phyloP scores from a whole-genome alignment of 2,329 filamentous ascomycete genomes.

The Diaporthe helianthi region DNA sequence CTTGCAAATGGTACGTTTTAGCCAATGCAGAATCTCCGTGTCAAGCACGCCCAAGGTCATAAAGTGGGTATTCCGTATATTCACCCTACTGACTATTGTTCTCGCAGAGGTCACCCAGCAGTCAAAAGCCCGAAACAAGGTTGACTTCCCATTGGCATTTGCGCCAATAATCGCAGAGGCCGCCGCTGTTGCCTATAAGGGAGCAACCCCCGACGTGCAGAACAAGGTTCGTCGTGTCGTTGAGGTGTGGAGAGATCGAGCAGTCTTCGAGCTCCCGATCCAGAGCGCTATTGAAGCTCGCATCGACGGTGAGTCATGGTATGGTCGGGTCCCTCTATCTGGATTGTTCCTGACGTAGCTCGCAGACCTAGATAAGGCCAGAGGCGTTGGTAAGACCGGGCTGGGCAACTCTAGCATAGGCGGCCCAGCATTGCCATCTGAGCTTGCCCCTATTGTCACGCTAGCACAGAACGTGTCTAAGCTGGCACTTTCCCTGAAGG shows the following conservation, averaged over 20 bases:
- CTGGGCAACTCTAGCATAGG: constrained; percentile 73
- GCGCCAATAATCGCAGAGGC: constrained; percentile 92
- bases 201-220: constrained; percentile 84
- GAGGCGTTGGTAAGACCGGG: constrained; percentile 58
- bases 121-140: constrained; percentile 89
- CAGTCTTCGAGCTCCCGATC: constrained; percentile 82
- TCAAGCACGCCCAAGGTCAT: not conserved
- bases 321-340: not conserved
- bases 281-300: constrained; percentile 81
- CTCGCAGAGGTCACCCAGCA: constrained; percentile 89
- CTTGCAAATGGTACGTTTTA: constrained; percentile 81
- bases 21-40: not conserved
- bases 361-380: constrained; percentile 68
- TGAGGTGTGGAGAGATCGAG: constrained; percentile 89
- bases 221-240: constrained; percentile 86
- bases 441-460: constrained; percentile 78
- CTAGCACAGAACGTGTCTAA: constrained; percentile 79
- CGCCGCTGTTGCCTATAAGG: constrained; percentile 89
- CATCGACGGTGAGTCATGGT: constrained; percentile 69
- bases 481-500: constrained; percentile 71
- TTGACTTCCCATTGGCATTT: constrained; percentile 92
- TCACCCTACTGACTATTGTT: not conserved
- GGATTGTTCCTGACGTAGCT: not conserved
- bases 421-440: constrained; percentile 70
- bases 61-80: too few species aligned